Percentiles rank a stretch among this genome's conserved stretches.
These are phyloP conservation scores for Phellopilus nigrolimitatus DNA, from an alignment of 1,284 basidiomycete genomes.

Conservation along the genomic window DNA sequence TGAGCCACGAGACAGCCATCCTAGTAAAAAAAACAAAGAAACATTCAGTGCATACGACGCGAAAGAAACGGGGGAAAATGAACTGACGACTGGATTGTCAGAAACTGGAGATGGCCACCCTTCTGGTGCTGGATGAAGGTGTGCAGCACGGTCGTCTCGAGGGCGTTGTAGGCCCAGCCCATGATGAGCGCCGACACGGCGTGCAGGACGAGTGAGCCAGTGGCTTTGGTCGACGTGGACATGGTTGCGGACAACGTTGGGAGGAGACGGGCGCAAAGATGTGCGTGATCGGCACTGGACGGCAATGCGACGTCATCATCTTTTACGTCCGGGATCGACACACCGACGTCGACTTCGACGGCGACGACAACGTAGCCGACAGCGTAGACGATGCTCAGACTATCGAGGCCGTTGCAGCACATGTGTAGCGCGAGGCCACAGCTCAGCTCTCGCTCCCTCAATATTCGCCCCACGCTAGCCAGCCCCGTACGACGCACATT, in stretches of 20 bases:
- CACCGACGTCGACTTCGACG: background rate
- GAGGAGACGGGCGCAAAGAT: background rate
- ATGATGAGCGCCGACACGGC: conserved; percentile 39
- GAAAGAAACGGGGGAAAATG: background rate
- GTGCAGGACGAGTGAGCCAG: conserved; percentile 33
- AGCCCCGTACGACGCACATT: too few relatives aligned
- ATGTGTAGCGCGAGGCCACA: background rate
- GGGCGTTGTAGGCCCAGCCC: conserved; percentile 42
- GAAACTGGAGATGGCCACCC: conserved; percentile 64
- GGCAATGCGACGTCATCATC: background rate
- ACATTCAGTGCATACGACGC: background rate
- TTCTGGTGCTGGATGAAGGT: conserved; percentile 41
- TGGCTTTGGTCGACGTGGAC: conserved; percentile 4
- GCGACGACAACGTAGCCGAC: background rate
- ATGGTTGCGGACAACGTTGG: background rate
- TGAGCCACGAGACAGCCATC: conserved; percentile 46
- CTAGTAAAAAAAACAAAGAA: conserved; percentile 29
- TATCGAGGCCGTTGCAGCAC: background rate
- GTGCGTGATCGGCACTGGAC: too few relatives aligned
- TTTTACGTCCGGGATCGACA: background rate
- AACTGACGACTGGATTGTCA: conserved; percentile 73
- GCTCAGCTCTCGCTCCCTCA: too few relatives aligned
- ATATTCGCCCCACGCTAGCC: too few relatives aligned
- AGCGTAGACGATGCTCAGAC: background rate
- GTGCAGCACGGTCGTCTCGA: conserved; percentile 35